Evolutionary conservation across 1,284 basidiomycete species (phyloP), one percentile per base, ranked within the genome.

Genomic region (Ganoderma boninense): DNA sequence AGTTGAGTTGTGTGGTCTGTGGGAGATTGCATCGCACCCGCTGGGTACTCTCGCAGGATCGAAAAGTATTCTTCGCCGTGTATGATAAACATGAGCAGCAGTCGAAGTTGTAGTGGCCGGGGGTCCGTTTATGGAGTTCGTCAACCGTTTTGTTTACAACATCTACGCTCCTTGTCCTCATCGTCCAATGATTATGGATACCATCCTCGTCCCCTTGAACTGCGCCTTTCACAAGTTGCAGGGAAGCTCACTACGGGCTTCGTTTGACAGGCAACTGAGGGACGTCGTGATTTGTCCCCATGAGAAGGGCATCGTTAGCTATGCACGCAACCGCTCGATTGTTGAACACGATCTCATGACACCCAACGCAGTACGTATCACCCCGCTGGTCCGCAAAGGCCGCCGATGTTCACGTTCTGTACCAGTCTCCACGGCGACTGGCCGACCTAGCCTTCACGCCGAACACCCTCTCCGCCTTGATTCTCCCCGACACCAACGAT

Each of bases 281-380:
- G 92, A 94, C 80, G 87, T 94, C 66, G 80, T 94, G 63, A 88
- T 92, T 66, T 95, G 93, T 77, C 93, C 93, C 0, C 85, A 87
- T 38, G 87, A 91, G 74, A 82, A 84, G 18, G 92, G 92, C 0
- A 78, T 92, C 1, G 87, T 94, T 52, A 90, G 90, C 79, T 95
- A 93, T 77, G 84, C 92, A 0, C 86, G 87, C 40, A 76, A 80
- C 10, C 74, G 80, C 43, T 83, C 84, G n/a, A 90, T 95, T 68
- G 81, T 91, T 40, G 92, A 94, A 76, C 90, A 92, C 67, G 87
- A 94, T 77, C 77, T 94, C 18, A 79, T 85, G 40, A 78, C 80
- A 32, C 86, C 87, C 1, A 79, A 84, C 71, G 77, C 83, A 40
- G 92, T 93, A 76, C 74, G 90, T 85, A 38, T 56, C 46, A 57